Conservation (phyloP, 805 yeast species). For the Hanseniaspora jakobsenii region DNA sequence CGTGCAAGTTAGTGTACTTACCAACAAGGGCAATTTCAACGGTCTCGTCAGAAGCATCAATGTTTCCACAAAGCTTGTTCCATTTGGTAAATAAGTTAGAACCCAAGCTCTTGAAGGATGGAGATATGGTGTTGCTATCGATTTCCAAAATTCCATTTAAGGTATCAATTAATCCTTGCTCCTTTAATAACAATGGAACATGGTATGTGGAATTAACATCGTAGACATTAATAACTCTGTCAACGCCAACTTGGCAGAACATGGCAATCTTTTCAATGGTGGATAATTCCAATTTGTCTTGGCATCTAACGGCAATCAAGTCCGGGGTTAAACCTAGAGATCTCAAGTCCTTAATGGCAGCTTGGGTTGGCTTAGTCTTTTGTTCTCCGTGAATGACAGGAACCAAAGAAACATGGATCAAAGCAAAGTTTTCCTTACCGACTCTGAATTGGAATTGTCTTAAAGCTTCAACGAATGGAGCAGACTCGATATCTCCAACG, state of each 20-base stretch:
- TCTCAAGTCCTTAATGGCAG: slow-evolving; percentile 93
- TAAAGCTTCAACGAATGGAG: slow-evolving; percentile 96
- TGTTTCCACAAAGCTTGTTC: slow-evolving; percentile 64
- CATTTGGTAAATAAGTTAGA: slow-evolving; percentile 58
- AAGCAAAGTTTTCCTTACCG: slow-evolving; percentile 83
- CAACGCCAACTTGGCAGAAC: slow-evolving; percentile 99
- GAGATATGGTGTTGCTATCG: slow-evolving; percentile 32
- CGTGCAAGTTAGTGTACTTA: slow-evolving; percentile 90
- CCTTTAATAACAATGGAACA: slow-evolving; percentile 81
- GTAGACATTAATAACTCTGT: slow-evolving; percentile 92
- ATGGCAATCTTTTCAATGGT: slow-evolving; percentile 94
- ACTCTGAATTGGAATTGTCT: slow-evolving; percentile 98
- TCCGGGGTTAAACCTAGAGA: slow-evolving; percentile 91
- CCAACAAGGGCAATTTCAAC: slow-evolving; percentile 96
- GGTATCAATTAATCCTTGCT: slow-evolving; percentile 71
- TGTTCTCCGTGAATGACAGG: slow-evolving; percentile 98
- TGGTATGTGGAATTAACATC: slow-evolving; percentile 96
- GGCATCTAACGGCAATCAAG: slow-evolving; percentile 95
- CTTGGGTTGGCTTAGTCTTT: slow-evolving; percentile 98
- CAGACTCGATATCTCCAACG: slow-evolving; percentile 97
- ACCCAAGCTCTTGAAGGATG: slow-evolving; percentile 54
- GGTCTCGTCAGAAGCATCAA: slow-evolving; percentile 71
- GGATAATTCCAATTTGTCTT: slow-evolving; percentile 62
- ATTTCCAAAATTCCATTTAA: slow-evolving; percentile 58
- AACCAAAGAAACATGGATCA: slow-evolving; percentile 91